These are phyloP conservation scores for Salvia hispanica DNA, from an alignment of 257 asterid species.

Conservation along the genomic window DNA sequence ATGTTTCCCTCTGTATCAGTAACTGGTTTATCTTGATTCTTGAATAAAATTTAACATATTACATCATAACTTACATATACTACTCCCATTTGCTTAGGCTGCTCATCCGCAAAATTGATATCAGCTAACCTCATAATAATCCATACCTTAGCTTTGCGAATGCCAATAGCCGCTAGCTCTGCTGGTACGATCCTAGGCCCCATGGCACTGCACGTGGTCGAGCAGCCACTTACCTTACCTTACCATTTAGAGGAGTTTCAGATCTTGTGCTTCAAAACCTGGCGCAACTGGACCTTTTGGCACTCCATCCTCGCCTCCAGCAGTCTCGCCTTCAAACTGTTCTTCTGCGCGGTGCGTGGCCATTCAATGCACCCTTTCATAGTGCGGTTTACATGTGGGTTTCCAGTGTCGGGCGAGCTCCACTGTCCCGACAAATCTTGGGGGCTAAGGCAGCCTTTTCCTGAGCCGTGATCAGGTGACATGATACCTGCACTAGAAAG, in stretches of 20 bases:
- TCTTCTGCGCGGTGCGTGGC: constrained; percentile 67
- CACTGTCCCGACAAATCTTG: constrained; percentile 59
- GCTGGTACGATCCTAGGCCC: background rate
- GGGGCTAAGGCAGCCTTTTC: constrained; percentile 53
- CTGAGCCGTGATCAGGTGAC: constrained; percentile 56
- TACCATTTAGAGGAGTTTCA: constrained; percentile 16
- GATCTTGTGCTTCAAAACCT: constrained; percentile 87
- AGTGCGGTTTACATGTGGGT: constrained; percentile 62
- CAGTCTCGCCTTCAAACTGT: constrained; percentile 71
- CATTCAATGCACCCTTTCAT: constrained; percentile 92
- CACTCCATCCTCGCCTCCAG: constrained; percentile 85
- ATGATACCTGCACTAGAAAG: constrained; percentile 45
- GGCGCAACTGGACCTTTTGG: constrained; percentile 86
- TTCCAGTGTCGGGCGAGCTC: constrained; percentile 66
- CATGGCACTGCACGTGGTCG: background rate
- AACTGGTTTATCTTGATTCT: too few relatives aligned
- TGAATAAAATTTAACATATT: constrained; percentile 19
- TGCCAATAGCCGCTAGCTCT: background rate
- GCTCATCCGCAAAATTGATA: constrained; percentile 21
- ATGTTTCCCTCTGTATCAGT: constrained; percentile 29
- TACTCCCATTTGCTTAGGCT: constrained; percentile 8
- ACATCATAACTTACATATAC: constrained; percentile 28
- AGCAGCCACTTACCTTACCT: background rate
- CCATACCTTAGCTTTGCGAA: constrained; percentile 5
- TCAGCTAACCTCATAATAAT: constrained; percentile 20